Evolutionary conservation across 176 grass and related monocot species (phyloP).

Genomic region (Bolboschoenus planiculmis): DNA sequence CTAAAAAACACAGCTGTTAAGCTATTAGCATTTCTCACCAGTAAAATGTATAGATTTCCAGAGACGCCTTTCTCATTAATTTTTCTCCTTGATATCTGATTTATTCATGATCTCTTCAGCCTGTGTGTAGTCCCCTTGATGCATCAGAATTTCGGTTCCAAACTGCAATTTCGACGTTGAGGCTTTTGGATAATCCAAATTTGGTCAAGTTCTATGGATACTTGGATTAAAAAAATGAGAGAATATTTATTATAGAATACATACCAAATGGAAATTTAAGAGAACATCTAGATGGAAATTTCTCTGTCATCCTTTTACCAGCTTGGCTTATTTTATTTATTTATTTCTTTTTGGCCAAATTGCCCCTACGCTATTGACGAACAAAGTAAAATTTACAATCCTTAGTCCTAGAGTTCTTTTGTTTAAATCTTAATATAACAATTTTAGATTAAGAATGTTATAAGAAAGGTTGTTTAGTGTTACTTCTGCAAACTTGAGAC

Average conservation of each 20-base stretch:
- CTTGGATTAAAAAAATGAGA: background rate
- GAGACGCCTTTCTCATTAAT: background rate
- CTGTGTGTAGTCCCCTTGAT: background rate
- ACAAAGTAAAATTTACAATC: background rate
- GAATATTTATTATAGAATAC: background rate
- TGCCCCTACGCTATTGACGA: too few relatives aligned
- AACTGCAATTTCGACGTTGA: background rate
- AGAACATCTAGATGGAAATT: slow-evolving; percentile 14
- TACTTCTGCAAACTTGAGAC: background rate
- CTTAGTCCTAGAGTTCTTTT: background rate
- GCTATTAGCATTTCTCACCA: background rate
- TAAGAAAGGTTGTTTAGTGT: background rate
- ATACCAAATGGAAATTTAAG: slow-evolving; percentile 8
- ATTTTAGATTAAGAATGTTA: background rate
- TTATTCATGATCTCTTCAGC: background rate
- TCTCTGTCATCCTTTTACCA: background rate
- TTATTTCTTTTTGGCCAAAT: too few relatives aligned
- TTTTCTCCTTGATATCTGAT: background rate
- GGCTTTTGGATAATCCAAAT: slow-evolving; percentile 2
- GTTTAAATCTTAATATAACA: background rate
- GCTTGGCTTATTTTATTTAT: background rate
- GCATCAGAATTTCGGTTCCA: background rate
- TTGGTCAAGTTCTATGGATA: slow-evolving; percentile 15
- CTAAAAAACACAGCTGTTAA: background rate
- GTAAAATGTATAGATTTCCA: background rate